phyloP scores from a whole-genome alignment of 164 flowering plant species.

The Vitis vinifera region ASM3070453v1 NC_081810.1:2173001-2173500 shows the following conservation, averaged over 20 bases:
- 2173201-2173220: background rate
- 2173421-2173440: constrained; percentile 96
- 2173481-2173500: too few species aligned
- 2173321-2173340: constrained; percentile 2
- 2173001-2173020: constrained; percentile 8
- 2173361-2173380: background rate
- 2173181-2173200: background rate
- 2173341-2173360: background rate
- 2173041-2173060: constrained; percentile 19
- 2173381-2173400: constrained; percentile 87
- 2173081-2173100: constrained; percentile 10
- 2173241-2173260: constrained; percentile 68
- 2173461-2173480: constrained; percentile 1
- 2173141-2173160: constrained; percentile 44
- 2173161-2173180: background rate
- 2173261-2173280: constrained; percentile 93
- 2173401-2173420: constrained; percentile 93
- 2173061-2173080: constrained; percentile 7
- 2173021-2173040: constrained; percentile 1
- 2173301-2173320: constrained; percentile 98
- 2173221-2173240: too few species aligned
- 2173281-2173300: constrained; percentile 95
- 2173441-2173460: constrained; percentile 86
- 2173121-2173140: constrained; percentile 58
- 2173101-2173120: constrained; percentile 52